Base-by-base conservation (phyloP, 306 rosid species). In the Trifolium fragiferum region DNA sequence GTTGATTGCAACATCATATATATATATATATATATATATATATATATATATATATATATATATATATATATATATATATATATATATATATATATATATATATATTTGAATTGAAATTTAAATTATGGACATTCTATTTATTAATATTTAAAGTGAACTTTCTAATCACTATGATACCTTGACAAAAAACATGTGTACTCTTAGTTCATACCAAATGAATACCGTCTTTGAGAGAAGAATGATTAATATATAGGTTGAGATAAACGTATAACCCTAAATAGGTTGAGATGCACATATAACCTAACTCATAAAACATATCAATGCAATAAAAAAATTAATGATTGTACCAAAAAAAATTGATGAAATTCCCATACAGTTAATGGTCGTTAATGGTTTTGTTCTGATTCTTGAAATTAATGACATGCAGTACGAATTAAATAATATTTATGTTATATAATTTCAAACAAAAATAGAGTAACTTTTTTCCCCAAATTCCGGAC, bases 401-500 rank as follows among this genome's bases (percentile, higher is more conserved):
- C 58, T 41, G 58, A 63, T 68, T 51, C 49, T 32, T 54, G 57
- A 67, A 21, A 13, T 58, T 23, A 57, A 73, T 67, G 70, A 53
- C 57, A 61, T 6, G 33, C 21, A 66, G 61, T 25, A 19, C 38
- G 33, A 69, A 14, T 61, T 74, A 60, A 78, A 60, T 41, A 54
- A 68, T 62, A 53, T 66, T 66, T 47, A 44, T 4, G 10, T 12
- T 23, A 30, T 30, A 55, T 18, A 68, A 13, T 68, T 37, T 37
- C 40, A 37, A 37, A 37, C 46, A 27, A 14, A 67, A 37, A 20
- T 21, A 63, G 73, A 73, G 69, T 15, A 51, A 54, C 58, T 33
- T 82, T 33, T 15, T 13, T 6, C 74, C 73, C 71, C 70, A 58
- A 53, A 27, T 59, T 61, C 46, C 32, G 64, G 69, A 27, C 35